phyloP scores from a whole-genome alignment of 129 eudicot species.

The Chrysanthemum lavandulifolium region DNA sequence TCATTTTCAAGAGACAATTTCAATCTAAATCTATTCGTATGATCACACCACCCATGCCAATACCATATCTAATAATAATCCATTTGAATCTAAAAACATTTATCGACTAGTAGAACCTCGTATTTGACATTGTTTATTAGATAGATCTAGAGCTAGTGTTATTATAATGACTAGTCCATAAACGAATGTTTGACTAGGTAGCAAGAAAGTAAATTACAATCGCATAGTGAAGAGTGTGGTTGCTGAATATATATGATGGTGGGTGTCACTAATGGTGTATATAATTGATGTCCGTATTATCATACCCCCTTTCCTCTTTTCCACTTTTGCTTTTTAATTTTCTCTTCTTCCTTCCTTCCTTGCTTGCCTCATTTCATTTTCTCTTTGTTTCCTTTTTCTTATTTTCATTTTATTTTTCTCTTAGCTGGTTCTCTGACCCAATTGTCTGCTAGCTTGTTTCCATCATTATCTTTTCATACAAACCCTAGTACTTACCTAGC shows the following conservation, averaged over 20 bases:
- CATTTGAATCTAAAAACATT: too few relatives aligned
- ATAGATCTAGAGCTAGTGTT: too few relatives aligned
- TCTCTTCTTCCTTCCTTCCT: conserved; percentile 27
- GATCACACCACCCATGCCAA: too few relatives aligned
- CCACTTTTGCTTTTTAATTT: conserved; percentile 41
- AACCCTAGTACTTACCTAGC: conserved; percentile 6
- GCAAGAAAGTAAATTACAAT: conserved; percentile 23
- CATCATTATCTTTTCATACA: conserved; percentile 29
- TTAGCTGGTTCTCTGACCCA: conserved; percentile 72
- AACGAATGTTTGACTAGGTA: conserved; percentile 20
- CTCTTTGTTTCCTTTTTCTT: conserved; percentile 8
- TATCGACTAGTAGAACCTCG: too few relatives aligned
- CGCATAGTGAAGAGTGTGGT: conserved; percentile 28
- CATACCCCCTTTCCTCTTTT: conserved; percentile 39
- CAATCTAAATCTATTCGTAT: too few relatives aligned
- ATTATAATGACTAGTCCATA: neutral
- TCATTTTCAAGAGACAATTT: too few relatives aligned
- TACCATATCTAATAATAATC: too few relatives aligned
- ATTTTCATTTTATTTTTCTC: conserved; percentile 32
- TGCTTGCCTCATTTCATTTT: conserved; percentile 3
- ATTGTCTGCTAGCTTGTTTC: conserved; percentile 54
- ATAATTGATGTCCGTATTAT: conserved; percentile 57
- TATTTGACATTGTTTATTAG: too few relatives aligned
- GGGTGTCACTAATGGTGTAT: conserved; percentile 45
- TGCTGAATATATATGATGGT: conserved; percentile 32